These are phyloP conservation scores for Phytophthora constricta DNA, from an alignment of 352 stramenopile species.

Conservation along the genomic window DNA sequence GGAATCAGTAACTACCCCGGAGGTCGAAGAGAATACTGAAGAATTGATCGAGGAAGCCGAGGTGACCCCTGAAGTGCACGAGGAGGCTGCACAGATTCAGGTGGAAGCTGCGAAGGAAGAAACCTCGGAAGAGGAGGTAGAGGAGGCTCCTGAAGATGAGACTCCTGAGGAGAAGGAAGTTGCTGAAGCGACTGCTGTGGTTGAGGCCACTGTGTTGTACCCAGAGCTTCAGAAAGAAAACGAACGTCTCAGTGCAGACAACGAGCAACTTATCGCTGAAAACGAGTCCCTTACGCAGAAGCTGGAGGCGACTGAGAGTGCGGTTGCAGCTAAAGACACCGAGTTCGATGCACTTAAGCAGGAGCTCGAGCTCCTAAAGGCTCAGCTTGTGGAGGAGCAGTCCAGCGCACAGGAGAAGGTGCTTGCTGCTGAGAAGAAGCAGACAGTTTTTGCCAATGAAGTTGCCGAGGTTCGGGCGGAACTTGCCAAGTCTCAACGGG, in stretches of 20 bases:
- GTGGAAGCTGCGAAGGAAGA: conserved; percentile 30
- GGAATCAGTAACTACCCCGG: conserved; percentile 21
- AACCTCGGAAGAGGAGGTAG: conserved; percentile 29
- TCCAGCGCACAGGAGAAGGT: conserved; percentile 28
- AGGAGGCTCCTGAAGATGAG: conserved; percentile 33
- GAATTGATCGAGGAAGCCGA: conserved; percentile 13
- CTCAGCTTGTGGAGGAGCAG: conserved; percentile 45
- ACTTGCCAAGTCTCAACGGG: conserved; percentile 28
- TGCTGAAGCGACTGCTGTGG: conserved; percentile 6
- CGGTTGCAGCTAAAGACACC: conserved; percentile 40
- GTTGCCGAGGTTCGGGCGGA: conserved; percentile 23
- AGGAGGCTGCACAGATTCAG: not conserved
- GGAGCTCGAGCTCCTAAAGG: conserved; percentile 43
- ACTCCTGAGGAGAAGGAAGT: conserved; percentile 22
- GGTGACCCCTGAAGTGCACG: no score
- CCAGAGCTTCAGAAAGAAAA: conserved; percentile 50
- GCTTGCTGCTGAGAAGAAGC: conserved; percentile 27
- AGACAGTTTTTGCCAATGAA: conserved; percentile 33
- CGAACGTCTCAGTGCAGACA: conserved; percentile 46
- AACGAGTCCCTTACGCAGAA: conserved; percentile 48
- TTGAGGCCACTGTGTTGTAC: conserved; percentile 13
- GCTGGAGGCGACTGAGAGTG: conserved; percentile 33
- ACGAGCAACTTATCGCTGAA: conserved; percentile 39
- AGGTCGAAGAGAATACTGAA: conserved; percentile 11
- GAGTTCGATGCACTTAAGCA: conserved; percentile 44